Conservation (phyloP, 2,329 filamentous ascomycete genomes). For the Huntiella moniliformis region DNA sequence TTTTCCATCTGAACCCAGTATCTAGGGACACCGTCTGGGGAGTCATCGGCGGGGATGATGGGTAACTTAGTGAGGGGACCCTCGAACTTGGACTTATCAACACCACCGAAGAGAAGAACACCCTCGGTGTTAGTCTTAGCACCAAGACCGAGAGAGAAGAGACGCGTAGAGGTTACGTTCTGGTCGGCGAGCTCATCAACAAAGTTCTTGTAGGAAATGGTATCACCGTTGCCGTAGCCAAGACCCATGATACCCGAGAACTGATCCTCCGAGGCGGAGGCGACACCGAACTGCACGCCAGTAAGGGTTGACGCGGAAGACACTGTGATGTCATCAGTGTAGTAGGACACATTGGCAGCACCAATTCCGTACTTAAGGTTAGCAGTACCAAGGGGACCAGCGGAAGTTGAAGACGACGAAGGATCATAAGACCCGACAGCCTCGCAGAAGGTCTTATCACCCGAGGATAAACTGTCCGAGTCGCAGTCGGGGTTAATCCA, state of each 20-base stretch:
- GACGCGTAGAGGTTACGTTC: constrained; percentile 37
- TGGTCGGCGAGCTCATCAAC: constrained; percentile 30
- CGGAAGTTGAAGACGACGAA: constrained; percentile 22
- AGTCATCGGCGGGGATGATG: constrained; percentile 35
- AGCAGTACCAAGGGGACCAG: constrained; percentile 19
- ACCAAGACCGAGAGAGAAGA: constrained; percentile 48
- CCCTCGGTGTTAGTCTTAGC: constrained; percentile 40
- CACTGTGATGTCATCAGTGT: constrained; percentile 26
- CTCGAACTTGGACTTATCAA: constrained; percentile 44
- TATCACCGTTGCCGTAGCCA: constrained; percentile 39
- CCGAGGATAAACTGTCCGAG: constrained; percentile 19
- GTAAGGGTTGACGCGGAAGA: constrained; percentile 24
- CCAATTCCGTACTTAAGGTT: constrained; percentile 33
- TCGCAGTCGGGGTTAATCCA: constrained; percentile 45
- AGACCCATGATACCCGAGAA: constrained; percentile 52
- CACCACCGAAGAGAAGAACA: constrained; percentile 48
- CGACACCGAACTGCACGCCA: constrained; percentile 46
- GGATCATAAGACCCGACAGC: constrained; percentile 27
- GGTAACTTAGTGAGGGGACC: constrained; percentile 42
- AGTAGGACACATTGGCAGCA: constrained; percentile 30
- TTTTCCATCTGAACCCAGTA: constrained; percentile 34
- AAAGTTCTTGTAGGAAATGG: constrained; percentile 30
- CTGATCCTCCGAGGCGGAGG: constrained; percentile 28
- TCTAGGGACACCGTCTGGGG: constrained; percentile 33
- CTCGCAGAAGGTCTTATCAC: constrained; percentile 27